Base-by-base conservation (phyloP, 2,329 filamentous ascomycete genomes). In the Ophioceras dolichostomum region DNA sequence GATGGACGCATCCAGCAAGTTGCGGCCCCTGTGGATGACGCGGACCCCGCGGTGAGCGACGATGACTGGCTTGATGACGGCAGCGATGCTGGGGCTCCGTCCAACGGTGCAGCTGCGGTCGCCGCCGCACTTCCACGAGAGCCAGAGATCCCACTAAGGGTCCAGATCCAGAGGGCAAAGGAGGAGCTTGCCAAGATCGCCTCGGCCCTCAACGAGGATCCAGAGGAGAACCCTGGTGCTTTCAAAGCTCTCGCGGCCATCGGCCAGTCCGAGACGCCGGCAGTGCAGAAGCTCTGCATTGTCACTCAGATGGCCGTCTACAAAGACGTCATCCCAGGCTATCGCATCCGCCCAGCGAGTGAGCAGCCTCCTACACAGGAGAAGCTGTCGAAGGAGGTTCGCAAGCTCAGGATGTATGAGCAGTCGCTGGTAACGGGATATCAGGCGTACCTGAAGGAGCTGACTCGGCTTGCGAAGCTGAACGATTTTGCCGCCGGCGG, bases 281-380 rank as follows among this genome's bases (percentile, higher is more conserved):
- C 81, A 2, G 79, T 98, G 37, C 80, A 84, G 62, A 94, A 94
- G 59, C 69, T 98, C 42, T 79, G 83, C 6, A 64, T 98, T 45
- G 83, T 80, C 34, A 86, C 91, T 17, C 88, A 95, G 59, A 71
- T 91, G 55, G 75, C 88, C 1, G 77, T 96, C 10, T 98, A 89
- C 67, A 94, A 89, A 57, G 91, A 96, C 58, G 74, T 95, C 33
- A 96, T 98, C 41, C 91, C 91, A 0, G 91, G 91, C 17, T 98
- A 98, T 57, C 74, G 91, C 42, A 96, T 98, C 64, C 79, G 91
- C 14, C 83, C 86, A 1, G 64, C 86, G 4, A 67, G 72, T 1
- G 85, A 93, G 42, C 81, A 86, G 22, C 76, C 80, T 32, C 69
- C 80, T 52, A n/a, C n/a, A n/a, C 72, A 73, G 40, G 79, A 79